Percentiles rank a stretch among this genome's conserved stretches.
Conservation (phyloP, 331 rosid genomes). For the Rosa hybrid region DNA sequence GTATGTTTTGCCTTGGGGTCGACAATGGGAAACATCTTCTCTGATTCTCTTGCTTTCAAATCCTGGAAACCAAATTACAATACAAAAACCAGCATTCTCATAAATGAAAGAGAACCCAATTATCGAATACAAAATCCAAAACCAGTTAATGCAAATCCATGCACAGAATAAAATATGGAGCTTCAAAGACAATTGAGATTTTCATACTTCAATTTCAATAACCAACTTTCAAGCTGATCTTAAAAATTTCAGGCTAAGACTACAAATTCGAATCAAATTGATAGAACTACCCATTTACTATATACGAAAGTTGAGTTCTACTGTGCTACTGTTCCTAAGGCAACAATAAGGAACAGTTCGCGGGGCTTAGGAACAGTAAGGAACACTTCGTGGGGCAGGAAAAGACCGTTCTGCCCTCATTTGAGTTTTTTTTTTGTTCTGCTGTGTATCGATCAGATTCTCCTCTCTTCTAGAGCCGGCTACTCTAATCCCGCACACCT, state of each 20-base stretch:
- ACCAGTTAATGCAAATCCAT: neutral
- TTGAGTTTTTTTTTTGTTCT: too few species aligned
- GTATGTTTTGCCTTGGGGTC: conserved; percentile 80
- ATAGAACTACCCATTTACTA: neutral
- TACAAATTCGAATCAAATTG: neutral
- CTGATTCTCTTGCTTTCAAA: conserved; percentile 50
- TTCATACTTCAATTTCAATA: neutral
- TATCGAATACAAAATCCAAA: neutral
- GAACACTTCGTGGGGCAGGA: too few species aligned
- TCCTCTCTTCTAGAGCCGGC: too few species aligned
- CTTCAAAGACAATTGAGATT: neutral
- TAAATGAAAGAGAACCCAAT: neutral
- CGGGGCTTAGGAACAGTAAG: too few species aligned
- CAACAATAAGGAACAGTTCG: too few species aligned
- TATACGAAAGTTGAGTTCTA: too few species aligned
- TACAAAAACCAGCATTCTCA: neutral
- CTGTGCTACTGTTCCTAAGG: too few species aligned
- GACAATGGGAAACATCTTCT: conserved; percentile 63
- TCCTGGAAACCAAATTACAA: conserved; percentile 38
- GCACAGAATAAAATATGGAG: neutral
- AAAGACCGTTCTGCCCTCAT: too few species aligned
- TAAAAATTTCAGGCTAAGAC: neutral
- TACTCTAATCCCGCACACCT: too few species aligned
- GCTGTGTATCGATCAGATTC: too few species aligned
- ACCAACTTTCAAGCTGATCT: neutral